These are phyloP conservation scores for Pelargonium exstipulatum DNA, from an alignment of 441 rosid genomes.

Conservation along the genomic window DNA sequence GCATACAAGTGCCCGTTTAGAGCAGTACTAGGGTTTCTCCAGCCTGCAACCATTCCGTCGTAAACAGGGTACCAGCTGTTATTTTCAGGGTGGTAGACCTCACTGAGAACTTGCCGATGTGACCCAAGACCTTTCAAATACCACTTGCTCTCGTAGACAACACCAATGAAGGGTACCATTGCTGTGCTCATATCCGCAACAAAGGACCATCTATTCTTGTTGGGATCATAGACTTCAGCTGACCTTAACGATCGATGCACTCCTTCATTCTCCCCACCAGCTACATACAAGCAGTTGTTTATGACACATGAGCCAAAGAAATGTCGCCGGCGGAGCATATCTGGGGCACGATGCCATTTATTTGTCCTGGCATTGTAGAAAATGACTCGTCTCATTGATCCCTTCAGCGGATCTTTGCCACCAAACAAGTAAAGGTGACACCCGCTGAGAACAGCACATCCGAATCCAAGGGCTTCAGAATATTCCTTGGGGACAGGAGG, in stretches of 20 bases:
- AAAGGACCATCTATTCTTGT: constrained; percentile 49
- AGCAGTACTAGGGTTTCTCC: constrained; percentile 47
- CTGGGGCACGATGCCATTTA: constrained; percentile 55
- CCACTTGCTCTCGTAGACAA: constrained; percentile 46
- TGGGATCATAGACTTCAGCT: constrained; percentile 52
- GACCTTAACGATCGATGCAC: constrained; percentile 43
- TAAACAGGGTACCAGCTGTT: constrained; percentile 43
- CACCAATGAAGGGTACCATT: constrained; percentile 53
- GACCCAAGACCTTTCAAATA: constrained; percentile 47
- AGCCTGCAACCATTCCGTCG: constrained; percentile 49
- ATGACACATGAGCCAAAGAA: constrained; percentile 53
- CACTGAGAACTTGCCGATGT: constrained; percentile 46
- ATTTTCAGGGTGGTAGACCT: constrained; percentile 41
- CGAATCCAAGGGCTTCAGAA: constrained; percentile 48
- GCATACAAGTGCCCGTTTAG: constrained; percentile 43
- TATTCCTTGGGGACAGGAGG: constrained; percentile 54
- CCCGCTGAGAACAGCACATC: constrained; percentile 52
- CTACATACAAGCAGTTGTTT: constrained; percentile 50
- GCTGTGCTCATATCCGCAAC: constrained; percentile 50
- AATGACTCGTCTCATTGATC: constrained; percentile 50
- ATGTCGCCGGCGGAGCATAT: constrained; percentile 49
- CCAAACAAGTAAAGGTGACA: constrained; percentile 55
- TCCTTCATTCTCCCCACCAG: constrained; percentile 54
- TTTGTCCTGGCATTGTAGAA: constrained; percentile 48
- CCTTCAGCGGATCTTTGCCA: constrained; percentile 47